Evolutionary conservation across 345 rosid genomes (phyloP), one percentile per base, ranked within the genome.

Genomic region (Luvunga scandens): DNA sequence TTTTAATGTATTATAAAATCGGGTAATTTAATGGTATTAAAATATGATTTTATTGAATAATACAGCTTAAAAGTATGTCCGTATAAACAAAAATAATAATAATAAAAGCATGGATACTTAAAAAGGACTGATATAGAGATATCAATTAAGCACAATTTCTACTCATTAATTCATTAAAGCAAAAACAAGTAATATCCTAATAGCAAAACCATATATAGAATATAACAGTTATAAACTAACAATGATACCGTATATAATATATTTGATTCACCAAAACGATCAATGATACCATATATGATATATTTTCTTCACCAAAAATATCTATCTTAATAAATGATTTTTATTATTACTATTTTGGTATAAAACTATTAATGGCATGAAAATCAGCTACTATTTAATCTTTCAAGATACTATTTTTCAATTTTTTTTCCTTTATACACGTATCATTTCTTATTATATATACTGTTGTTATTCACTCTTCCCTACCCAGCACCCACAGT

Each of bases 41-140:
- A 39, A 39, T 39, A 0, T 39, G 1, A 9, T 1, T 2, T 39
- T 9, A 38, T 38, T 38, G 8, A 38, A 38, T 0, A 39, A 9
- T 0, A 39, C 3, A 0, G 1, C 2, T 9, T 39, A 39, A 39
- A 39, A 39, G 0, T 0, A 9, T 39, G 0, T 39, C 0, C 4
- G 0, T 0, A 2, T 39, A 3, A 2, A 39, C 0, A 36, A 6
- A 6, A 4, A 38, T 7, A 38, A 36, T 6, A 38, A 36, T 6
- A 38, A 39, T 9, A 12, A 39, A 0, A 3, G 0, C 1, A 0
- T 4, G 0, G 0, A 0, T 3, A 0, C 3, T 39, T 0, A 1
- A 39, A 39, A 39, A 39, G 0, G 13, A 39, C 2, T 39, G 13
- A 13, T 13, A 45, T 4, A 45, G 5, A 12, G 18, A 13, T 45